phyloP scores from a whole-genome alignment of 768 basidiomycete genomes.

The Rubroboletus satanas region DNA sequence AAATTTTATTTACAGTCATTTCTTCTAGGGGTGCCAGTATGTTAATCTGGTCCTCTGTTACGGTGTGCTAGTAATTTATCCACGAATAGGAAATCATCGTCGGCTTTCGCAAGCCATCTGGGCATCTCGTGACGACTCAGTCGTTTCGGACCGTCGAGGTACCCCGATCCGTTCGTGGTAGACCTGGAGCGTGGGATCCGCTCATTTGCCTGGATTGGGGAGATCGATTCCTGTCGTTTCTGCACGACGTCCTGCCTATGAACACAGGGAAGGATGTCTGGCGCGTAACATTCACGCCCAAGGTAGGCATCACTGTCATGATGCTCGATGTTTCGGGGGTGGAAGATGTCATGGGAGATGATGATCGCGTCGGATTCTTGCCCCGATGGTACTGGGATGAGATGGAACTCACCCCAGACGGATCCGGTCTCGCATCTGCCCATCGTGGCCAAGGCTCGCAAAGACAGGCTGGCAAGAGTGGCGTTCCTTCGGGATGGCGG shows the following conservation, averaged over 20 bases:
- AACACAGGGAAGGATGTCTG: slow-evolving; percentile 46
- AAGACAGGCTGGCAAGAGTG: neutral
- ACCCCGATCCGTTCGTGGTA: slow-evolving; percentile 73
- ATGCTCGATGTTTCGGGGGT: slow-evolving; percentile 47
- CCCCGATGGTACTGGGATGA: slow-evolving; percentile 65
- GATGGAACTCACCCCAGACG: neutral
- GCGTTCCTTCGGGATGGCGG: slow-evolving; percentile 20
- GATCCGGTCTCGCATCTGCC: slow-evolving; percentile 6
- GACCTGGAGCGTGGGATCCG: slow-evolving; percentile 75
- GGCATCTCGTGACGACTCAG: slow-evolving; percentile 61
- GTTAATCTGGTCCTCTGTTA: slow-evolving; percentile 20
- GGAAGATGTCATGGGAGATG: slow-evolving; percentile 57
- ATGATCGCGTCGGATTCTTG: slow-evolving; percentile 77
- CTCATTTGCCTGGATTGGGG: slow-evolving; percentile 72
- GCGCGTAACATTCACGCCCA: slow-evolving; percentile 65
- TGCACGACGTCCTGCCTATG: slow-evolving; percentile 38
- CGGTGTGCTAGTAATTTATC: slow-evolving; percentile 1
- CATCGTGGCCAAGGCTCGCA: slow-evolving; percentile 5
- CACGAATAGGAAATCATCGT: slow-evolving; percentile 70
- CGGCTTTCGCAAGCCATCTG: slow-evolving; percentile 81
- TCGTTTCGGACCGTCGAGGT: slow-evolving; percentile 75
- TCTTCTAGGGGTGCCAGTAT: slow-evolving; percentile 83
- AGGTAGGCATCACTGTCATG: slow-evolving; percentile 49
- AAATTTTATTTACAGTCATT: slow-evolving; percentile 93
- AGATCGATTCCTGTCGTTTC: slow-evolving; percentile 52